Conservation (phyloP, 139 green algal genomes). For the Chara braunii region DNA sequence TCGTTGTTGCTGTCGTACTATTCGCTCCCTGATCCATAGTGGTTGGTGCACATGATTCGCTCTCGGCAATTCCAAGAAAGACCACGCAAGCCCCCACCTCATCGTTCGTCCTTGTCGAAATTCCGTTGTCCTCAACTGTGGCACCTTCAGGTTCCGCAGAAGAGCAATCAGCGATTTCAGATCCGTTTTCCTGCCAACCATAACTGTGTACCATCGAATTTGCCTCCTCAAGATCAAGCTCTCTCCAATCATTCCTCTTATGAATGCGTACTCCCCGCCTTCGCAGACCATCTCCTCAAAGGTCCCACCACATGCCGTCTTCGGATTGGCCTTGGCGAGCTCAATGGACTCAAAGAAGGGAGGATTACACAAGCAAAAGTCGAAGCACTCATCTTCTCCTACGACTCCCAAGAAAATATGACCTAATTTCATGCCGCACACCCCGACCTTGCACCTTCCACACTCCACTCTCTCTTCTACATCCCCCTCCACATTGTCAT, state of each 20-base stretch:
- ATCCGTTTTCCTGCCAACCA: conserved; percentile 51
- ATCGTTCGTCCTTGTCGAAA: conserved; percentile 74
- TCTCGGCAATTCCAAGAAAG: conserved; percentile 42
- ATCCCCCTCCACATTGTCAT: too few species aligned
- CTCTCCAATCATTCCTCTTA: conserved; percentile 74
- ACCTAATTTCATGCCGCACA: neutral
- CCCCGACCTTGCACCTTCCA: neutral
- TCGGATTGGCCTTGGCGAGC: conserved; percentile 69
- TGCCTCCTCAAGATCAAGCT: conserved; percentile 40
- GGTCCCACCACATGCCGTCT: conserved; percentile 55
- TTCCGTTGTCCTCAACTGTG: conserved; percentile 66
- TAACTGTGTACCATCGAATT: conserved; percentile 71
- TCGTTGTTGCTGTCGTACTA: neutral
- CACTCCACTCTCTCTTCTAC: neutral
- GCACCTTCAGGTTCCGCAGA: conserved; percentile 35
- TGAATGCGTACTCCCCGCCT: conserved; percentile 82
- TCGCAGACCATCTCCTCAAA: conserved; percentile 75
- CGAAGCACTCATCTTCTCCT: conserved; percentile 16
- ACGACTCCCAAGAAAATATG: conserved; percentile 55
- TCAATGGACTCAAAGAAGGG: conserved; percentile 83
- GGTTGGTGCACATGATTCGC: neutral
- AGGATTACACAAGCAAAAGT: conserved; percentile 87
- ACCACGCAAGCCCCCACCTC: conserved; percentile 82
- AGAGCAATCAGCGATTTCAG: conserved; percentile 44
- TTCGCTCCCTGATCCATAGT: neutral